phyloP scores from a whole-genome alignment of 176 grass and related monocot genomes.

The Zizania latifolia region DNA sequence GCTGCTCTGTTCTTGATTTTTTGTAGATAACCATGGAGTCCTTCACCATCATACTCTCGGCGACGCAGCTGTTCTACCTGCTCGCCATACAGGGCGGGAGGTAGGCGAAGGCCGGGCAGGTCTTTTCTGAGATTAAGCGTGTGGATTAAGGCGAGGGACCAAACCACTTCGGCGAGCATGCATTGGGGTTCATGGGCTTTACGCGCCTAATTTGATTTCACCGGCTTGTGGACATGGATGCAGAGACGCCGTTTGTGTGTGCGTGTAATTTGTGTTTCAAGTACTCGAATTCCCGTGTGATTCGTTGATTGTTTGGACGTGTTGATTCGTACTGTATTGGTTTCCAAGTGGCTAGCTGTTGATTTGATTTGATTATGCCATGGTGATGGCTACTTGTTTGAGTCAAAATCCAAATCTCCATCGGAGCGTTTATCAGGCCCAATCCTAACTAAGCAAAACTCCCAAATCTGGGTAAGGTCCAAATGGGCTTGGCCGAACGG shows the following conservation, averaged over 20 bases:
- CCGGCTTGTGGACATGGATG: neutral
- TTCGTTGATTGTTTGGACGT: conserved; percentile 13
- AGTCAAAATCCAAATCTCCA: neutral
- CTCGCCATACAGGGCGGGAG: conserved; percentile 53
- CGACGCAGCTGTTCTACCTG: conserved; percentile 78
- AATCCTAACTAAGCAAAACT: neutral
- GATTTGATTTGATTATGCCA: neutral
- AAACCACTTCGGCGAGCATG: neutral
- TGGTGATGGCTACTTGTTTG: neutral
- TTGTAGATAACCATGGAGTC: conserved; percentile 83
- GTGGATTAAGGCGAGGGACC: neutral
- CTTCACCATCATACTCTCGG: conserved; percentile 81
- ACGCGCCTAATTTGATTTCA: conserved; percentile 1
- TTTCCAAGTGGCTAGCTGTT: too few relatives aligned
- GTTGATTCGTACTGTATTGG: neutral
- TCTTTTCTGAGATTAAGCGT: neutral
- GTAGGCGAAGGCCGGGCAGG: neutral
- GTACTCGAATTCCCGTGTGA: neutral
- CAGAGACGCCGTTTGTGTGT: neutral
- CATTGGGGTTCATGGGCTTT: neutral
- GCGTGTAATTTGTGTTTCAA: conserved; percentile 3
- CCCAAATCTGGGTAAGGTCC: neutral
- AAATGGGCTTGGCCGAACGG: neutral
- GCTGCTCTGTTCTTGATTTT: neutral
- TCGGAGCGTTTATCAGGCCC: neutral